Evolutionary conservation across 2,329 filamentous ascomycete species (phyloP).

Genomic region (Massarina eburnea): DNA sequence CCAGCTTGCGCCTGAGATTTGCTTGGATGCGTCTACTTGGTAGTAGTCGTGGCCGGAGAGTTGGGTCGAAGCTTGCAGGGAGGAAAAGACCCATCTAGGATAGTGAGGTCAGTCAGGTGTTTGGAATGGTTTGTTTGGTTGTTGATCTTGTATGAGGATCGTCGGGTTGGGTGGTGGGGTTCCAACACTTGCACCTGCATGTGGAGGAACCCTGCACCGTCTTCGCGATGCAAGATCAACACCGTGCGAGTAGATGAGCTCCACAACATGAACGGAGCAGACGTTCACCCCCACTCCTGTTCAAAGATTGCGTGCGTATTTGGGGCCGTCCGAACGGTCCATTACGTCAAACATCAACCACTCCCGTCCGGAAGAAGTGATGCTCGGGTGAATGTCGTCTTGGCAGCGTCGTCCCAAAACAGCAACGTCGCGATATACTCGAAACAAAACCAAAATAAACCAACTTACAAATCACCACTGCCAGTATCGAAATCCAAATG

Average conservation of each 20-base stretch:
- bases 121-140: neutral
- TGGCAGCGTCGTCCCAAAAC: slow-evolving; percentile 9
- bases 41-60: slow-evolving; percentile 62
- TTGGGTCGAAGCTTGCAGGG: slow-evolving; percentile 54
- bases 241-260: too few relatives aligned
- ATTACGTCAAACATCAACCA: slow-evolving; percentile 10
- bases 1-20: slow-evolving; percentile 57
- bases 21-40: slow-evolving; percentile 50
- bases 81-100: slow-evolving; percentile 66
- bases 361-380: slow-evolving; percentile 1
- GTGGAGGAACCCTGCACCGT: too few relatives aligned
- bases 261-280: too few relatives aligned
- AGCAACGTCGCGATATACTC: too few relatives aligned
- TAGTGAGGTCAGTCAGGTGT: slow-evolving; percentile 13
- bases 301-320: too few relatives aligned
- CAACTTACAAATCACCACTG: slow-evolving; percentile 64
- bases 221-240: too few relatives aligned
- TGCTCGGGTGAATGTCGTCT: slow-evolving; percentile 11
- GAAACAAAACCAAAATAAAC: slow-evolving; percentile 2
- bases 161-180: slow-evolving; percentile 2
- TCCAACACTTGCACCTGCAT: slow-evolving; percentile 4
- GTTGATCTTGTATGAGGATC: neutral
- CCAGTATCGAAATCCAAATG: slow-evolving; percentile 73
- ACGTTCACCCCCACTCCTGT: neutral
- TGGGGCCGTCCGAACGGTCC: neutral